Evolutionary conservation across 2,329 filamentous ascomycete genomes (phyloP), one percentile per base, ranked within the genome.

Genomic region (Tolypocladium nubicola): DNA sequence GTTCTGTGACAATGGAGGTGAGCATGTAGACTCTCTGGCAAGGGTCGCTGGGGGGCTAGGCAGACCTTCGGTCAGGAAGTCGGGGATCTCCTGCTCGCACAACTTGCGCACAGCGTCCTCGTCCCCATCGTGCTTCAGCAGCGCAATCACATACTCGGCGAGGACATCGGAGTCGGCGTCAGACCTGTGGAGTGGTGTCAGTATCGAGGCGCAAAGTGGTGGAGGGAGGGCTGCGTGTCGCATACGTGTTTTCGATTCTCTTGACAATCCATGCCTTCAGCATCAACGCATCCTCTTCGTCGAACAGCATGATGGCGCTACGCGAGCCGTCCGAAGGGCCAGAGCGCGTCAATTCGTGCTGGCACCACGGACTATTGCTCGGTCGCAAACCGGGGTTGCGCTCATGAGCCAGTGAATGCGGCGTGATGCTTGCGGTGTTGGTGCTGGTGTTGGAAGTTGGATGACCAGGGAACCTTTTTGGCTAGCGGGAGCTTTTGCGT

Each of bases 111-210:
- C 84, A 23, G 81, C 77, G n/a, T 79, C 77, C 45, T 80, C 75
- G 54, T 83, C 78, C 60, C 86, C 86, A 62, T 90, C 87, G 60
- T 88, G 85, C 61, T 83, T 82, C 52, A 93, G 74, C 23, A 94
- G 80, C 8, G 88, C 89, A 60, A 92, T 78, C n/a, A 93, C 86
- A 68, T 92, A 94, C 65, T 94, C 89, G 52, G 88, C 89, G 3
- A 94, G 83, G 6, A 93, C 88, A 66, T 91, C 89, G 38, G 86
- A 82, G 68, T 94, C 89, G 54, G 88, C 88, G 66, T 92, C 88
- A 35, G 87, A 89, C 56, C 88, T 90, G 61, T 35, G 53, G 58
- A 53, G 33, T 40, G 43, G 21, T 7, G 59, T 65, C 52, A 63
- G 55, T 23, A 33, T 10, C 39, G 21, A 21, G 21, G 45, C 56